Percentiles rank a stretch among this genome's conserved stretches.
These are phyloP conservation scores for Linderniella brevidens DNA, from an alignment of 257 asterid species.

Conservation along the genomic window DNA sequence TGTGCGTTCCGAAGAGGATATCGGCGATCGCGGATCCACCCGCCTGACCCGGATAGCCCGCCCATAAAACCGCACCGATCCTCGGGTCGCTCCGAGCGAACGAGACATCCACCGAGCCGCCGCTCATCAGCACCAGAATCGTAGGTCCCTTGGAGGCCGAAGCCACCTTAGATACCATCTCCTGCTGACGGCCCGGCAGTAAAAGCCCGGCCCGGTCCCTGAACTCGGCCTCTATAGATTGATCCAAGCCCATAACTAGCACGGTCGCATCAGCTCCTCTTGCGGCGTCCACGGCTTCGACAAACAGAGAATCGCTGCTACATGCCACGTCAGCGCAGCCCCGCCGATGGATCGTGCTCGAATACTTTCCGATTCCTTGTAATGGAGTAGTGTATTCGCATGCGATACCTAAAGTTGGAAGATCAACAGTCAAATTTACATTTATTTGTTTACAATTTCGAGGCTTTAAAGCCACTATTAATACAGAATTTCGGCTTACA, in stretches of 20 bases:
- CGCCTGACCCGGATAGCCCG: slow-evolving; percentile 34
- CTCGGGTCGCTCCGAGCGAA: slow-evolving; percentile 17
- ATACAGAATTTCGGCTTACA: too few relatives aligned
- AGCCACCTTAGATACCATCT: slow-evolving; percentile 20
- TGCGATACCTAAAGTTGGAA: slow-evolving; percentile 26
- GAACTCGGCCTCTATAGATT: slow-evolving; percentile 20
- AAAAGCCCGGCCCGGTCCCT: slow-evolving; percentile 16
- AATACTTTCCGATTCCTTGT: slow-evolving; percentile 12
- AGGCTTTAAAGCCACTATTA: too few relatives aligned
- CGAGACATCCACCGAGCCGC: slow-evolving; percentile 26
- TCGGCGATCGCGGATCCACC: slow-evolving; percentile 36
- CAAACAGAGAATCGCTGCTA: slow-evolving; percentile 9
- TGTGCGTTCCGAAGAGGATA: slow-evolving; percentile 25
- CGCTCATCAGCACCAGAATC: slow-evolving; percentile 26
- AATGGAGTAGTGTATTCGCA: slow-evolving; percentile 21
- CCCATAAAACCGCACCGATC: slow-evolving; percentile 25
- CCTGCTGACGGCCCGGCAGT: slow-evolving; percentile 27
- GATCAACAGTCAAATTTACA: not conserved
- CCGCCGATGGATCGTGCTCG: slow-evolving; percentile 9
- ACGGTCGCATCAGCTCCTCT: slow-evolving; percentile 21
- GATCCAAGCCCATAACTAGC: slow-evolving; percentile 21
- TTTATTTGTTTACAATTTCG: slow-evolving; percentile 1
- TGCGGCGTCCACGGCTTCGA: slow-evolving; percentile 23
- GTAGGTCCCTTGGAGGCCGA: slow-evolving; percentile 20
- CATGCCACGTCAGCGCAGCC: slow-evolving; percentile 28